Evolutionary conservation across 75 land plant genomes (phyloP).

Genomic region (Pinus tabuliformis): DNA sequence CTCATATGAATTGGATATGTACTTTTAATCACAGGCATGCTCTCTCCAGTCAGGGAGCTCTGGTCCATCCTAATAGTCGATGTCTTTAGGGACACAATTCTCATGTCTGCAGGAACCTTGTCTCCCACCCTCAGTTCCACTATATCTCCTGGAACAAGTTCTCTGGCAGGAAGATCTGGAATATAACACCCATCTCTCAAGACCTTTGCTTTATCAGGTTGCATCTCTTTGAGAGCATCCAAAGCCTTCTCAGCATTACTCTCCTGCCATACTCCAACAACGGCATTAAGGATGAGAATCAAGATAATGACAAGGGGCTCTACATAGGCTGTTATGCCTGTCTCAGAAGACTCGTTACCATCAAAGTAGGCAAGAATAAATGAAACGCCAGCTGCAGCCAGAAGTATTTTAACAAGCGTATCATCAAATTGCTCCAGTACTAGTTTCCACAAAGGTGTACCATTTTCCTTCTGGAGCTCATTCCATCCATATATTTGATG

Average conservation of each 20-base stretch:
- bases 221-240: slow-evolving; percentile 87
- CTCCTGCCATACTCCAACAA: slow-evolving; percentile 95
- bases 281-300: slow-evolving; percentile 75
- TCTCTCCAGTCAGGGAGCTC: slow-evolving; percentile 86
- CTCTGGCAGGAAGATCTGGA: slow-evolving; percentile 71
- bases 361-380: slow-evolving; percentile 61
- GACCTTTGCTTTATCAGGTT: slow-evolving; percentile 68
- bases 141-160: slow-evolving; percentile 91
- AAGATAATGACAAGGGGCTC: slow-evolving; percentile 81
- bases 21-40: slow-evolving; percentile 64
- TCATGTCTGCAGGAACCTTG: slow-evolving; percentile 89
- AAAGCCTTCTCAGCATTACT: slow-evolving; percentile 88
- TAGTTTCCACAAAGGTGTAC: slow-evolving; percentile 70
- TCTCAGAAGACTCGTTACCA: slow-evolving; percentile 31
- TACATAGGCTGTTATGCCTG: slow-evolving; percentile 64
- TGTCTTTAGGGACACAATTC: slow-evolving; percentile 55
- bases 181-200: slow-evolving; percentile 51
- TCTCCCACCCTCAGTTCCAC: slow-evolving; percentile 85
- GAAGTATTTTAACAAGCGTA: slow-evolving; percentile 73
- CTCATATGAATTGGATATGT: slow-evolving; percentile 25
- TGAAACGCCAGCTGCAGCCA: slow-evolving; percentile 70
- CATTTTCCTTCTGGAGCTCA: slow-evolving; percentile 67
- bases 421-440: slow-evolving; percentile 88
- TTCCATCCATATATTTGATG: slow-evolving; percentile 66
- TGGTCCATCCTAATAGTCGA: slow-evolving; percentile 79